Evolutionary conservation across 176 grass and related monocot genomes (phyloP), one percentile per base, ranked within the genome.

Genomic region (Phoenix roebelenii): DNA sequence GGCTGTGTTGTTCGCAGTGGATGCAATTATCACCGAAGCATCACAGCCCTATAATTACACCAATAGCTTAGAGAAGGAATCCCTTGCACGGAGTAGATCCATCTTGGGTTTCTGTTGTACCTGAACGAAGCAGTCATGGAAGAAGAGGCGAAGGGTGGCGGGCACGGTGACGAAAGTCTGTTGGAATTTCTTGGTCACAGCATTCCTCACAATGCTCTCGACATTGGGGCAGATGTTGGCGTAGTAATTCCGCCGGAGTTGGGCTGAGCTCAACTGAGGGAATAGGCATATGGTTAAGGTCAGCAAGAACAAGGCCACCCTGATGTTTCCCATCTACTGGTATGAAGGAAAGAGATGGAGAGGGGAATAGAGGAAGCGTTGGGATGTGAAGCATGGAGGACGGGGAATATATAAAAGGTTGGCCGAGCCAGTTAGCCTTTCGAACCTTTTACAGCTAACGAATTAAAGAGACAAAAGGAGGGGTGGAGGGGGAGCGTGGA

Each of bases 101-200:
- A 10, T 12, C 32, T 44, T 12, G 35, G 22, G 18, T 25, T 59
- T 16, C 22, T 0, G 56, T 14, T 17, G 16, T 12, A 89, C 90
- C 85, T 87, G 61, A 58, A 95, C 90, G 64, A 95, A 87, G 80
- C 90, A 95, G 63, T 90, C 86, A 66, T 95, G 90, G 77, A 90
- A 95, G 86, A 90, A 95, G 52, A 95, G 83, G 73, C 90, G 90
- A 22, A 95, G 7, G 3, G 86, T 90, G 67, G 90, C 77, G 16
- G 83, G 83, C 30, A 84, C 64, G 67, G 90, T 24, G 57, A 89
- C 55, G 25, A 59, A 22, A 30, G 80, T 81, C 61, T 74, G 63
- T 63, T 73, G 63, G 55, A 90, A 65, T 70, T 95, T 95, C 67
- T 81, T 66, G 19, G 83, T 19, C 3, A 95, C 83, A 3, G 80